Base-by-base conservation (phyloP, 2,329 filamentous ascomycete species). In the Exophiala aquamarina region DNA sequence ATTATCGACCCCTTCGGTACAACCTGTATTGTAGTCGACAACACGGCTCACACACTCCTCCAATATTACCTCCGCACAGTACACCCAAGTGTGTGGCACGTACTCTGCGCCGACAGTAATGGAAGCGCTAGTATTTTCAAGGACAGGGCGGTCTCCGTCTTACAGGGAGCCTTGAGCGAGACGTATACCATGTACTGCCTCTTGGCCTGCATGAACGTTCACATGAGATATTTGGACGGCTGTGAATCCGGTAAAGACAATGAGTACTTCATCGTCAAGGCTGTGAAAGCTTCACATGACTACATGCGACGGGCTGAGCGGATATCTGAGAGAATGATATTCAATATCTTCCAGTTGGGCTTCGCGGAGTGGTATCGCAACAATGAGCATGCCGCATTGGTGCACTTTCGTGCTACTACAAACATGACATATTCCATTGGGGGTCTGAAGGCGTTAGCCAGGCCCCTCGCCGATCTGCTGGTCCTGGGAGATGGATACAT, bases 271-370 rank as follows among this genome's bases (percentile, higher is more conserved):
- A 34, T 34, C 5, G 32, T 34, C 13, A 34, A 34, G 17, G 32
- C 32, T 5, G 17, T 34, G 5, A n/a, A 34, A 14, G 32, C 17
- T 18, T 34, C 32, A 34, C 32, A 34, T 6, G 17, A 34, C 13
- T 18, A 34, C n/a, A 34, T 34, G 32, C 32, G 14, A 34, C 32
- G 17, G 32, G 32, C 14, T n/a, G 14, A 34, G 14, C 32, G n/a
- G 17, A 34, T 34, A n/a, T 14, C 13, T 34, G 32, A 34, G 13
- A 6, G n/a, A 18, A 34, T 34, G 32, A 34, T 34, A 6, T 34
- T 34, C 32, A 34, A 34, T n/a, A n/a, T 34, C 32, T 34, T 34
- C 32, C 32, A 34, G n/a, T 18, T 34, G 32, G 14, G 32, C 17
- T 34, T 34, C n/a, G 32, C 32, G 13, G 32, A 34, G n/a, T 34